These are phyloP conservation scores for Lactarius sanguifluus DNA, from an alignment of 768 basidiomycete species.

Conservation along the genomic window DNA sequence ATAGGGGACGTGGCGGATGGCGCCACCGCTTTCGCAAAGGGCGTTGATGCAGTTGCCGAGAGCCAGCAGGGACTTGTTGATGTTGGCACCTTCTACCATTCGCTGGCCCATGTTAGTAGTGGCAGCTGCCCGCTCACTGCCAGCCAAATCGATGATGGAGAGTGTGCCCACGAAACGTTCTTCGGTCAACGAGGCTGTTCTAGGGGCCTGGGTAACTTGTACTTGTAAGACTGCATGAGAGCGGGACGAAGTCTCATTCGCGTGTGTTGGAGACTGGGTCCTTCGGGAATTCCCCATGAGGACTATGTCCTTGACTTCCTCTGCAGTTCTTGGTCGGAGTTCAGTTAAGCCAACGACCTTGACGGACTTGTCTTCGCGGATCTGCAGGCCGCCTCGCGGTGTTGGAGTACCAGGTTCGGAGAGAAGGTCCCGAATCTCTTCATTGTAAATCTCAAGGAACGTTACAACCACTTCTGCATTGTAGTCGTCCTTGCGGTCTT, in stretches of 20 bases:
- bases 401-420: constrained; percentile 60
- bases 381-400: constrained; percentile 85
- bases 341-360: constrained; percentile 86
- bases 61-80: constrained; percentile 97
- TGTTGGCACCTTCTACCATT: constrained; percentile 98
- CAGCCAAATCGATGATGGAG: constrained; percentile 97
- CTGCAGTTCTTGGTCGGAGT: constrained; percentile 75
- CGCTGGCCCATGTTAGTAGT: constrained; percentile 97
- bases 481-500: constrained; percentile 82
- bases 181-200: constrained; percentile 82
- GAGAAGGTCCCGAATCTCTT: constrained; percentile 95
- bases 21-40: constrained; percentile 90
- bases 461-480: constrained; percentile 88
- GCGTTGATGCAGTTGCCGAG: constrained; percentile 99
- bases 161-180: constrained; percentile 84
- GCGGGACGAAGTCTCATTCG: constrained; percentile 94
- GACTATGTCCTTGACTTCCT: constrained; percentile 94
- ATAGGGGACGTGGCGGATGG: constrained; percentile 89
- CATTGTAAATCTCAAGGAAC: constrained; percentile 99
- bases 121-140: constrained; percentile 94
- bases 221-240: constrained; percentile 98
- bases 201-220: constrained; percentile 83
- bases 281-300: constrained; percentile 83
- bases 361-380: constrained; percentile 93
- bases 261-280: constrained; percentile 92